Base-by-base conservation (phyloP, 2,329 filamentous ascomycete species). In the Diaporthe sp. region DNA sequence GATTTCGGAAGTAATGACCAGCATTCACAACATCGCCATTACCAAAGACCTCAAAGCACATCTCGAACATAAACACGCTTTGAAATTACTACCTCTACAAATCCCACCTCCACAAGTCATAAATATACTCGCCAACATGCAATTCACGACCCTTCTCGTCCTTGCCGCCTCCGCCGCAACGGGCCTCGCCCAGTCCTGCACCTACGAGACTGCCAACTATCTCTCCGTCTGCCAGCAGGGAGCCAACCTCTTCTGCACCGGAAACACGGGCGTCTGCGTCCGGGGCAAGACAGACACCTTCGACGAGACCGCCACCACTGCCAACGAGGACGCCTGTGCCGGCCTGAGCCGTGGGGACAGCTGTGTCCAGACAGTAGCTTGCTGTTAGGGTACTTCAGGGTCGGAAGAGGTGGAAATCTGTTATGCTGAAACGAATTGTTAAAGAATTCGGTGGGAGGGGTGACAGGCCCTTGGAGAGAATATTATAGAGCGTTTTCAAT, bases 201-300 rank as follows among this genome's bases (percentile, higher is more conserved):
- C 44, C 19, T 61, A 72, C 39, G 37, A 72, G 39, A 44, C 53
- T 19, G 69, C 51, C 69, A 72, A 34, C 69, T 57, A 72, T 53
- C 69, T 72, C 15, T 72, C 69, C 53, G 53, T 72, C 69, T 72
- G 69, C 69, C 69, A 72, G 25, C 69, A 57, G 37, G 69, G 69
- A 15, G 59, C 19, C 37, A 57, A 46, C 22, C 69, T 57, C 25
- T 72, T 57, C 25, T 72, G 69, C 39, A 46, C 53, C 10, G 69
- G 69, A 25, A 72, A 72, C 53, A 72, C 69, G 2, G n/a, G n/a
- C 25, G 42, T 72, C 4, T 72, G 69, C 68, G 9, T 22, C 34
- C 5, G 6, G n/a, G 31, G 69, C 12, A 72, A 58, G 53, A 72
- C 69, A 22, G 69, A 72, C 25, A 72, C 69, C 5, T 72, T 72